phyloP scores from a whole-genome alignment of 306 rosid genomes.

The Erythrophleum fordii region DNA sequence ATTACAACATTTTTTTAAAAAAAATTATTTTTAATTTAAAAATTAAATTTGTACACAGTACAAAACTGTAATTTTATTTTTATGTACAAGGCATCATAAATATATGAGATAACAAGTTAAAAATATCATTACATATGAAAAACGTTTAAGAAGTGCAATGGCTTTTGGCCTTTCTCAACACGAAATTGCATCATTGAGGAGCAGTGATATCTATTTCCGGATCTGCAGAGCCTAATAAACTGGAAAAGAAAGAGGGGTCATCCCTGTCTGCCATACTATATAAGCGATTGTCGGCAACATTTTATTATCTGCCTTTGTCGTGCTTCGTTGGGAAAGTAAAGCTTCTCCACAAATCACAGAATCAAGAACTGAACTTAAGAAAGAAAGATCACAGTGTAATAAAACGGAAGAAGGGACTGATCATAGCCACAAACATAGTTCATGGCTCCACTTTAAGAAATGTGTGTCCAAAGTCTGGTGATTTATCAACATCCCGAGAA shows the following conservation, averaged over 20 bases:
- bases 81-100: too few species aligned
- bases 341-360: not conserved
- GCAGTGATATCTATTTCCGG: not conserved
- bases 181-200: too few species aligned
- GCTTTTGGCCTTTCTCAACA: too few species aligned
- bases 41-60: too few species aligned
- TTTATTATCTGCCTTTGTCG: not conserved
- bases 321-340: not conserved
- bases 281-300: not conserved
- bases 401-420: not conserved
- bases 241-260: too few species aligned
- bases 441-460: not conserved
- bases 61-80: too few species aligned
- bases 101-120: too few species aligned
- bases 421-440: not conserved
- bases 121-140: too few species aligned
- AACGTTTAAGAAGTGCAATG: too few species aligned
- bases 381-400: not conserved
- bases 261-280: not conserved
- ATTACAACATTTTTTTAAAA: too few species aligned
- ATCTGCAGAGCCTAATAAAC: not conserved
- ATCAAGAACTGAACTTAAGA: not conserved
- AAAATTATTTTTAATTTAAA: too few species aligned
- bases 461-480: not conserved
- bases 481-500: not conserved